A percentile compares a stretch with the other conserved stretches of the same genome.
These are phyloP conservation scores for Lentinula boryana DNA, from an alignment of 768 basidiomycete genomes.

Conservation along the genomic window DNA sequence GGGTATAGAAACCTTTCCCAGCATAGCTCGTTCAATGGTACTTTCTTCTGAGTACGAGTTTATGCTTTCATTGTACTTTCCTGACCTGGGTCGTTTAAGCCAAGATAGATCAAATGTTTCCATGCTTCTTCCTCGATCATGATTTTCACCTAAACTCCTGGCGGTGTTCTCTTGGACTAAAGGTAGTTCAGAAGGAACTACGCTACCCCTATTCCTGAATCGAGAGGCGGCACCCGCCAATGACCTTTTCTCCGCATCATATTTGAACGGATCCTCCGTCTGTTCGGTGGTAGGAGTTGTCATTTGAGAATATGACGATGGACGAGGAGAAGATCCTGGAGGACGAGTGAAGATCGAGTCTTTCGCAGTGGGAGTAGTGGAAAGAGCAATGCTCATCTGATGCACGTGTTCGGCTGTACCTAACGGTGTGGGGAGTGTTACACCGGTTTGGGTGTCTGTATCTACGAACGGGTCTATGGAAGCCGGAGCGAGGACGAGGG, in stretches of 20 bases:
- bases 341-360: not conserved
- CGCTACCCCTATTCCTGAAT: not conserved
- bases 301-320: not conserved
- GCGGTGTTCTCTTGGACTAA: not conserved
- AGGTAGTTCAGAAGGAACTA: not conserved
- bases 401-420: not conserved
- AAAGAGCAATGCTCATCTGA: slow-evolving; percentile 1
- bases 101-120: slow-evolving; percentile 13
- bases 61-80: slow-evolving; percentile 9
- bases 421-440: not conserved
- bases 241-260: not conserved
- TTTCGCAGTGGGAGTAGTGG: not conserved
- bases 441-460: not conserved
- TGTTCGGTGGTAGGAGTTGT: not conserved
- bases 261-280: slow-evolving; percentile 1
- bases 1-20: not conserved
- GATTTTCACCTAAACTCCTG: not conserved
- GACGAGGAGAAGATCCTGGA: not conserved
- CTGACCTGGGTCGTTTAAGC: slow-evolving; percentile 10
- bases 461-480: slow-evolving; percentile 10
- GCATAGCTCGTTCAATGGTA: not conserved
- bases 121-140: slow-evolving; percentile 6
- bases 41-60: slow-evolving; percentile 10
- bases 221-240: not conserved
- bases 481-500: not conserved